Evolutionary conservation across 192 early-diverging fungal genomes (phyloP).

Genomic region (Backusella luteola): DNA sequence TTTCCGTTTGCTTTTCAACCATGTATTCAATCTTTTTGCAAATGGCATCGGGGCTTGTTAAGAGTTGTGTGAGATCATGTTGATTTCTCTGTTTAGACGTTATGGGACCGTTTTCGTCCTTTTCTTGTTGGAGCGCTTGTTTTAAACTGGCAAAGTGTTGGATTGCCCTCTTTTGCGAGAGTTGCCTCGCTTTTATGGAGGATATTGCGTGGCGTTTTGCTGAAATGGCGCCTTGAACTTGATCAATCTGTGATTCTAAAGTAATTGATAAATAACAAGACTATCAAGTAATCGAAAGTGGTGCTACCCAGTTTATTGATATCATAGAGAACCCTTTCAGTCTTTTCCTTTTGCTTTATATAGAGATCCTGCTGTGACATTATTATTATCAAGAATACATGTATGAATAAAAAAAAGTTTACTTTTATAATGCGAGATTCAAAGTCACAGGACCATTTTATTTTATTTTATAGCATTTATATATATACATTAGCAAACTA

Average conservation of each 20-base stretch:
- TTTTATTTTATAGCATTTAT: background rate
- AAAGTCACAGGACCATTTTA: background rate
- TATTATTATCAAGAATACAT: background rate
- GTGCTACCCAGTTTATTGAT: background rate
- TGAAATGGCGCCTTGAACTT: conserved; percentile 8
- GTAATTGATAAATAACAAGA: background rate
- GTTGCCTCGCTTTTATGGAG: background rate
- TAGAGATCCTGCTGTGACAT: background rate
- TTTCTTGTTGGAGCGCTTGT: background rate
- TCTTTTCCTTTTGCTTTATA: background rate
- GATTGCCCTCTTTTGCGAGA: background rate
- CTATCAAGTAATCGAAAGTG: background rate
- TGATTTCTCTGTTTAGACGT: background rate
- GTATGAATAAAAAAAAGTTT: background rate
- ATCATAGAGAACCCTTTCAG: background rate
- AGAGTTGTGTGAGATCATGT: background rate
- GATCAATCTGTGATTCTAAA: conserved; percentile 5
- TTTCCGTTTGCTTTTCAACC: background rate
- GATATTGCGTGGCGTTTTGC: background rate
- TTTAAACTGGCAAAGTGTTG: background rate
- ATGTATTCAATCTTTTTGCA: background rate
- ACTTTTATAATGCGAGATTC: background rate
- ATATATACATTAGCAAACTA: background rate
- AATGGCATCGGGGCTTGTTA: background rate
- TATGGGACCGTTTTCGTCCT: background rate